phyloP scores from a whole-genome alignment of 2,329 filamentous ascomycete species.

The Aspergillus sp. region DNA sequence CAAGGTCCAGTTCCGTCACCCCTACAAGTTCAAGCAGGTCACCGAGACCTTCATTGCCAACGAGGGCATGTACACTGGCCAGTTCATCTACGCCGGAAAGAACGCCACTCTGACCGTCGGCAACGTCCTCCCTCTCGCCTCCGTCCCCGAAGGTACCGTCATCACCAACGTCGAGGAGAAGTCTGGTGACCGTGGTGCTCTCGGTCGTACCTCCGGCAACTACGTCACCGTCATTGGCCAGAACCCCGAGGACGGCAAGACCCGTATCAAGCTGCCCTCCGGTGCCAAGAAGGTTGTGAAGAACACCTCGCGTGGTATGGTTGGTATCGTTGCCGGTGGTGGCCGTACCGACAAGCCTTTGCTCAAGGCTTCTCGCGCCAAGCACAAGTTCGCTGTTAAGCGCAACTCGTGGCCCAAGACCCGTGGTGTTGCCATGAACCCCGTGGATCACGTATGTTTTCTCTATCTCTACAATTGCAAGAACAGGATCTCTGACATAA shows the following conservation, averaged over 20 bases:
- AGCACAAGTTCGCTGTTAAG: conserved; percentile 99
- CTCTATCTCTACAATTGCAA: not conserved
- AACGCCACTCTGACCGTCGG: conserved; percentile 93
- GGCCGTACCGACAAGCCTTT: conserved; percentile 99
- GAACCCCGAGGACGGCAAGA: conserved; percentile 99
- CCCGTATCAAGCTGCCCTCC: conserved; percentile 97
- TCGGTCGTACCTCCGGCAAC: conserved; percentile 97
- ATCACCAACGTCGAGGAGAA: conserved; percentile 99
- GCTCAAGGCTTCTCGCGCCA: conserved; percentile 98
- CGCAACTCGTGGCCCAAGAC: conserved; percentile 99
- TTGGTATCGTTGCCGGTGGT: conserved; percentile 98
- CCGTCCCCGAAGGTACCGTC: conserved; percentile 98
- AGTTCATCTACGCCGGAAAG: conserved; percentile 99
- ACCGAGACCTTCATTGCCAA: conserved; percentile 99
- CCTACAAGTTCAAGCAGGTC: conserved; percentile 95
- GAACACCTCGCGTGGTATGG: conserved; percentile 92
- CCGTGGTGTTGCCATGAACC: conserved; percentile 99
- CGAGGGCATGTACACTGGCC: conserved; percentile 99
- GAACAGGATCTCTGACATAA: conserved; percentile 12
- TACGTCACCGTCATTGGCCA: conserved; percentile 97
- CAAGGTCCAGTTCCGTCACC: conserved; percentile 93
- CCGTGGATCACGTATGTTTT: conserved; percentile 77
- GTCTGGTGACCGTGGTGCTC: conserved; percentile 88
- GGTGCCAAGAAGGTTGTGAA: conserved; percentile 98
- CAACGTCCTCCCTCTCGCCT: conserved; percentile 90